Evolutionary conservation across 768 basidiomycete species (phyloP).

Genomic region (Pleurotus cornucopiae): DNA sequence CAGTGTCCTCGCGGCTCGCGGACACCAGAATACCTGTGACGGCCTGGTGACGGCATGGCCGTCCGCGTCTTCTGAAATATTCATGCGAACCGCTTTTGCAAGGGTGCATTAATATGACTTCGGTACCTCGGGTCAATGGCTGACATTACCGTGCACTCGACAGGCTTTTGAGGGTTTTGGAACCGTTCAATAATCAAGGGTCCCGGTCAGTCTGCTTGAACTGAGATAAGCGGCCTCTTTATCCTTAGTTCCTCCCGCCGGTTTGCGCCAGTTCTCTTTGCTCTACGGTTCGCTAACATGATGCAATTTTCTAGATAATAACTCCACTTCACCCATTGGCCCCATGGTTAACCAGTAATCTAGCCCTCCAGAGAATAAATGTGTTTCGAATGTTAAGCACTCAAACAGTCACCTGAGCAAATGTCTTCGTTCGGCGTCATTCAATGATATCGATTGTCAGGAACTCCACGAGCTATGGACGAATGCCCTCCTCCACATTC

Average conservation of each 20-base stretch:
- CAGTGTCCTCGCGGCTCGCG: too few relatives aligned
- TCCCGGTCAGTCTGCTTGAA: neutral
- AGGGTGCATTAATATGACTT: too few relatives aligned
- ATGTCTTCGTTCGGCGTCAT: neutral
- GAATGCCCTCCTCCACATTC: neutral
- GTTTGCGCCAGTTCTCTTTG: neutral
- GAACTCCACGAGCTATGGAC: neutral
- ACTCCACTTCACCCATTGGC: too few relatives aligned
- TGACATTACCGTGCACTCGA: too few relatives aligned
- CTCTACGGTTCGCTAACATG: too few relatives aligned
- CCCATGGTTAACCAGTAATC: too few relatives aligned
- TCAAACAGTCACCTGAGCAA: constrained; percentile 2
- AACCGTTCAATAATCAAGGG: neutral
- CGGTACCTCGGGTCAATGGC: too few relatives aligned
- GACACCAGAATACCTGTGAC: too few relatives aligned
- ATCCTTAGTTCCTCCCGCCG: constrained; percentile 6
- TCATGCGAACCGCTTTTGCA: too few relatives aligned
- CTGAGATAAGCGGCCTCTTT: constrained; percentile 1
- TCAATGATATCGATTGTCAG: constrained; percentile 1
- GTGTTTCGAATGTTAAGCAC: neutral
- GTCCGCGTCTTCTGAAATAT: too few relatives aligned
- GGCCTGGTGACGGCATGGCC: too few relatives aligned
- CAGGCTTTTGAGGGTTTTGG: neutral
- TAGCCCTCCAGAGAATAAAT: neutral
- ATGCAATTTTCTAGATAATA: too few relatives aligned